Conservation (phyloP, 768 basidiomycete genomes). For the Cystofilobasidium bisporidii region DNA sequence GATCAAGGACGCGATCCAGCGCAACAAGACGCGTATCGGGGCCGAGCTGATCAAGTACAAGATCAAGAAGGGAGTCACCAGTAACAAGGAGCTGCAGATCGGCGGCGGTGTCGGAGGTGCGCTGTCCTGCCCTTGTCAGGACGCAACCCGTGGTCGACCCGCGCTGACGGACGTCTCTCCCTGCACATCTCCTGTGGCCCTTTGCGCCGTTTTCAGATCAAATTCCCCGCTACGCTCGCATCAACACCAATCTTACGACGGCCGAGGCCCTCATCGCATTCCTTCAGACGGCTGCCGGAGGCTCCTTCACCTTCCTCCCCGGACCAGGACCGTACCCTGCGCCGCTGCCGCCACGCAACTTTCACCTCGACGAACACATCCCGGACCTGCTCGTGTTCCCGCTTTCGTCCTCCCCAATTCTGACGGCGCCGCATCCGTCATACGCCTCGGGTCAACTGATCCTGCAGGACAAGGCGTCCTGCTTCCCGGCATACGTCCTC, state of each 20-base stretch:
- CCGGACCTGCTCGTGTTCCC: conserved; percentile 65
- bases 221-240: conserved; percentile 37
- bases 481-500: conserved; percentile 86
- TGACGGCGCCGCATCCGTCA: conserved; percentile 56
- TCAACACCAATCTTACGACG: conserved; percentile 36
- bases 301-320: conserved; percentile 22
- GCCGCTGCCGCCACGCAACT: conserved; percentile 38
- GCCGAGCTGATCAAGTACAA: conserved; percentile 60
- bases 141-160: too few relatives aligned
- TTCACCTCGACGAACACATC: conserved; percentile 68
- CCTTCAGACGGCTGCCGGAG: conserved; percentile 22
- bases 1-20: conserved; percentile 71
- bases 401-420: conserved; percentile 50
- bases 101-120: conserved; percentile 33
- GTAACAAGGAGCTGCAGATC: conserved; percentile 36
- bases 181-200: neutral
- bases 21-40: conserved; percentile 79
- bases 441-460: conserved; percentile 59
- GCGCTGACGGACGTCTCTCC: neutral
- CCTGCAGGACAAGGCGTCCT: conserved; percentile 95
- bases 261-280: conserved; percentile 15
- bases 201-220: too few relatives aligned
- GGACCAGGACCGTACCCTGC: conserved; percentile 8
- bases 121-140: too few relatives aligned
- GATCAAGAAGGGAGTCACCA: conserved; percentile 36